Evolutionary conservation across 2,329 filamentous ascomycete species (phyloP).

Genomic region (Xylariaceae sp.): DNA sequence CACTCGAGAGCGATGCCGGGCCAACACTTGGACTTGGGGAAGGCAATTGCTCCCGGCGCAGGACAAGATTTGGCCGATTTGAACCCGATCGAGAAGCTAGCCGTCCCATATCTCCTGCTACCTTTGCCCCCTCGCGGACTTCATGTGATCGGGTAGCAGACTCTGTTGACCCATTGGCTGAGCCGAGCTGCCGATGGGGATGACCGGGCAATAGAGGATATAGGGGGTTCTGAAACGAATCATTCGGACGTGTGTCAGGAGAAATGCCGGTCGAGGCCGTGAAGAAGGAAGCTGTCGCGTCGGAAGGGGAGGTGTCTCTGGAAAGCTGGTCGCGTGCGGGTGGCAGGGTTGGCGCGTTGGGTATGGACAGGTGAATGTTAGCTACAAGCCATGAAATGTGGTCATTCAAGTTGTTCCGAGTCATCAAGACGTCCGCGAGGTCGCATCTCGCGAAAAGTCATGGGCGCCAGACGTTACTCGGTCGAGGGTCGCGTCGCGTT

Average conservation of each 20-base stretch:
- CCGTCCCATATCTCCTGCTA: slow-evolving; percentile 34
- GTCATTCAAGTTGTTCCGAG: slow-evolving; percentile 52
- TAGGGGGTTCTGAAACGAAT: slow-evolving; percentile 7
- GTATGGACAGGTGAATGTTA: slow-evolving; percentile 35
- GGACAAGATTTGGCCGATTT: slow-evolving; percentile 37
- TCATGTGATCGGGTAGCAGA: slow-evolving; percentile 12
- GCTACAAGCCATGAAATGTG: slow-evolving; percentile 51
- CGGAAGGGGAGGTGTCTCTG: slow-evolving; percentile 16
- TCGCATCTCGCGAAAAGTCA: slow-evolving; percentile 26
- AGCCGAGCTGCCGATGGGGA: slow-evolving; percentile 7
- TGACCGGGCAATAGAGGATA: slow-evolving; percentile 16
- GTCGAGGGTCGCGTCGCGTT: slow-evolving; percentile 2
- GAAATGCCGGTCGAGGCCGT: slow-evolving; percentile 9
- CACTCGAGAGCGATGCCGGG: slow-evolving; percentile 25
- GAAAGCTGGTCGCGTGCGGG: slow-evolving; percentile 17
- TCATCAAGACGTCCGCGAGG: slow-evolving; percentile 46
- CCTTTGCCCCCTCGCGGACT: slow-evolving; percentile 9
- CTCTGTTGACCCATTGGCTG: slow-evolving; percentile 16
- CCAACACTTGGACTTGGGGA: slow-evolving; percentile 31
- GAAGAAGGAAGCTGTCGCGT: slow-evolving; percentile 14
- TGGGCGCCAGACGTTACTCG: slow-evolving; percentile 16
- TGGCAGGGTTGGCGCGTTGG: slow-evolving; percentile 31
- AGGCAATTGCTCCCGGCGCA: slow-evolving; percentile 33
- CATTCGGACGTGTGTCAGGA: slow-evolving; percentile 11
- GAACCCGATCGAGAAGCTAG: slow-evolving; percentile 35